Percentiles rank a stretch among this genome's conserved stretches.
phyloP scores from a whole-genome alignment of 2,329 filamentous ascomycete species.

The Fusarium dimerum region DNA sequence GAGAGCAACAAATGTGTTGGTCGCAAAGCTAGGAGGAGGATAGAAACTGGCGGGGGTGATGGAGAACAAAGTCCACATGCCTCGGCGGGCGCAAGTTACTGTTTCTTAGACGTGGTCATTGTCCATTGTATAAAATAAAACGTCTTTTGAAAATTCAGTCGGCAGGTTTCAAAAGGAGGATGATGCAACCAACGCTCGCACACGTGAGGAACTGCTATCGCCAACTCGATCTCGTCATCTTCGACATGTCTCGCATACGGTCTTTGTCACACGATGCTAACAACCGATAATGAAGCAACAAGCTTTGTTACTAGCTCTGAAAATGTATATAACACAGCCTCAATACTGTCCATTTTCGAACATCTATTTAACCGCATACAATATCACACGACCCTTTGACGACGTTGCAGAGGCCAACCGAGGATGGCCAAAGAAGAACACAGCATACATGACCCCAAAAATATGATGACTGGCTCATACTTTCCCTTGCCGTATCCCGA shows the following conservation, averaged over 20 bases:
- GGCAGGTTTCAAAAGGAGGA: conserved; percentile 17
- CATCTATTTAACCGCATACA: no score
- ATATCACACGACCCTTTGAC: not conserved
- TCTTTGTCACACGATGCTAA: no score
- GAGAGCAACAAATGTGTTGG: not conserved
- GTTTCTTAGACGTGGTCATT: conserved; percentile 37
- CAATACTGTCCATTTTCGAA: no score
- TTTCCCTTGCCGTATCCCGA: conserved; percentile 15
- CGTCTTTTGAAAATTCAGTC: conserved; percentile 31
- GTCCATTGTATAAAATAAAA: conserved; percentile 42
- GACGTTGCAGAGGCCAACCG: conserved; percentile 3
- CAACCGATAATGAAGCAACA: no score
- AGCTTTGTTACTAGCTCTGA: no score
- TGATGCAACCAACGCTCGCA: conserved; percentile 3
- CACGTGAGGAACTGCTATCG: conserved; percentile 21
- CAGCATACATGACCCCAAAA: conserved; percentile 17
- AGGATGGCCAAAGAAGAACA: conserved; percentile 15
- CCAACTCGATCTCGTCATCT: no score
- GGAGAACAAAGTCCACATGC: conserved; percentile 19
- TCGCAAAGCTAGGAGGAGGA: conserved; percentile 13
- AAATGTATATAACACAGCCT: no score
- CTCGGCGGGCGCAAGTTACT: conserved; percentile 30
- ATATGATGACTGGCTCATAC: conserved; percentile 17
- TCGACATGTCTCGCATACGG: no score
- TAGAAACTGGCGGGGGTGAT: conserved; percentile 24